Evolutionary conservation across 106 monocot genomes (phyloP).

Genomic region (Apostasia shenzhenica): DNA sequence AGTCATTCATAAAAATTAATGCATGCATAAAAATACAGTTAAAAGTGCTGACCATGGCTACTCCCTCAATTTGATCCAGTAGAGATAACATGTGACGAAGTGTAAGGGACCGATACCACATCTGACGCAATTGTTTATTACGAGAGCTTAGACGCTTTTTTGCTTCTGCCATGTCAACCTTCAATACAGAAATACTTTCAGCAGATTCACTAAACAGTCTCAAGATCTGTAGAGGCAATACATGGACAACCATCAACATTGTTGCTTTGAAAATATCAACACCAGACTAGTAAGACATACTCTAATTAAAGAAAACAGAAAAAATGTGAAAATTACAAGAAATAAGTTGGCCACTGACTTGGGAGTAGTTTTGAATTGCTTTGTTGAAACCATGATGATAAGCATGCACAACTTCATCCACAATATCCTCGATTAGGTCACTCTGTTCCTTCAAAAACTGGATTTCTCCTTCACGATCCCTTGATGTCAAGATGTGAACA

Average conservation of each 20-base stretch:
- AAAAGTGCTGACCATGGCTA: slow-evolving; percentile 58
- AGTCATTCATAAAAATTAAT: not conserved
- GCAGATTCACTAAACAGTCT: slow-evolving; percentile 95
- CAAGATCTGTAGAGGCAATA: slow-evolving; percentile 50
- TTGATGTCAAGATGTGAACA: slow-evolving; percentile 97
- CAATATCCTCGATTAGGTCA: slow-evolving; percentile 94
- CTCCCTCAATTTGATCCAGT: slow-evolving; percentile 90
- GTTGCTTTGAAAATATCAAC: not conserved
- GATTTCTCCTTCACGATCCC: slow-evolving; percentile 89
- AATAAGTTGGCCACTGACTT: slow-evolving; percentile 38
- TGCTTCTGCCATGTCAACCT: slow-evolving; percentile 79
- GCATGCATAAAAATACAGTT: not conserved
- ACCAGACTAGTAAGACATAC: not conserved
- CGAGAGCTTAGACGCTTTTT: slow-evolving; percentile 81
- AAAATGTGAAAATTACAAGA: not conserved
- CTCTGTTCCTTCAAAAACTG: slow-evolving; percentile 90
- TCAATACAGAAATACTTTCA: slow-evolving; percentile 81
- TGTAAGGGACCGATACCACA: slow-evolving; percentile 95
- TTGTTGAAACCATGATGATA: slow-evolving; percentile 99
- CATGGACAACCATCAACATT: not conserved
- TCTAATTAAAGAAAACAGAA: not conserved
- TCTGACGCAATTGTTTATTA: slow-evolving; percentile 83
- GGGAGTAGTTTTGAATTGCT: slow-evolving; percentile 99
- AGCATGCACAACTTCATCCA: slow-evolving; percentile 99
- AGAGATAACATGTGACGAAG: slow-evolving; percentile 76